Conservation (phyloP, 2,329 filamentous ascomycete species). For the Ophiostoma quercus region DNA sequence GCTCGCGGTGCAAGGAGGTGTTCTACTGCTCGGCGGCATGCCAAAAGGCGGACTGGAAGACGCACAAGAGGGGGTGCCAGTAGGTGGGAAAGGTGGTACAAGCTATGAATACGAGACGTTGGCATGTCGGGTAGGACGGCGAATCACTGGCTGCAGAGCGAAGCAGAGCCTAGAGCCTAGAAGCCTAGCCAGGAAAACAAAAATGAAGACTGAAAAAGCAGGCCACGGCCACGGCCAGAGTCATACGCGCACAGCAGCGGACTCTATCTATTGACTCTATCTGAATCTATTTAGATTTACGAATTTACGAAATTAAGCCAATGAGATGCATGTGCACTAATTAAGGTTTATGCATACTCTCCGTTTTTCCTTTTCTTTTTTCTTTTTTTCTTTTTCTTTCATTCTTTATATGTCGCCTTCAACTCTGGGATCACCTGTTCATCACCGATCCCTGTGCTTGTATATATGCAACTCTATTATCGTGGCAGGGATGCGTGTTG, state of each 20-base stretch:
- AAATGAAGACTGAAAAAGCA: no score
- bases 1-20: constrained; percentile 31
- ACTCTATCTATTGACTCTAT: not conserved
- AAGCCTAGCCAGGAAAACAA: no score
- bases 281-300: not conserved
- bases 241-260: constrained; percentile 9
- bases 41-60: constrained; percentile 51
- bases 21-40: constrained; percentile 50
- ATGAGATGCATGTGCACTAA: not conserved
- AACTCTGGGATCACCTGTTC: not conserved
- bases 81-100: not conserved
- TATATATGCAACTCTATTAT: constrained; percentile 10
- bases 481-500: not conserved
- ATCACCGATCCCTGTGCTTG: not conserved
- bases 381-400: not conserved
- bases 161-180: no score
- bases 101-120: constrained; percentile 9
- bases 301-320: not conserved
- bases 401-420: no score
- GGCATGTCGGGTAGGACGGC: constrained; percentile 7
- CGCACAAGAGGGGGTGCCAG: constrained; percentile 43
- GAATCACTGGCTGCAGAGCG: constrained; percentile 3
- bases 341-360: constrained; percentile 1
- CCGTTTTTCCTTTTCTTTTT: not conserved
- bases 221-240: not conserved